A percentile compares a stretch with the other conserved stretches of the same genome.
Evolutionary conservation across 768 basidiomycete species (phyloP).

Genomic region (Nevesoporus exiguus): DNA sequence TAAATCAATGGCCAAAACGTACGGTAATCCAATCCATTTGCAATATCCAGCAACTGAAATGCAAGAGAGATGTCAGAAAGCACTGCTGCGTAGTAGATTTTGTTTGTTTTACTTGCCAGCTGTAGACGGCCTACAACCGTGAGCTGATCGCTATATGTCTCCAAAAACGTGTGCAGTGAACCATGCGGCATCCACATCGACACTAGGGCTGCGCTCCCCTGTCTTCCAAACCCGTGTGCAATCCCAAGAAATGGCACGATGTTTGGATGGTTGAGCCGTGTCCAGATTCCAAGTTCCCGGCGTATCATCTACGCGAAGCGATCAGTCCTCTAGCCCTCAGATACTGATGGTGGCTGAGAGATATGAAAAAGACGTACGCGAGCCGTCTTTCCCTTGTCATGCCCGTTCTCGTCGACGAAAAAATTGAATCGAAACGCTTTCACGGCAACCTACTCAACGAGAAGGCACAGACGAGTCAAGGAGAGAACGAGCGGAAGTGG

Average conservation of each 20-base stretch:
- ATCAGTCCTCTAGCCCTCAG: neutral
- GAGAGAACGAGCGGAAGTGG: neutral
- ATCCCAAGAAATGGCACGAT: conserved; percentile 7
- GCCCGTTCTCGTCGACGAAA: neutral
- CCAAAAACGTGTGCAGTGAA: conserved; percentile 3
- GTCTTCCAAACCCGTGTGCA: conserved; percentile 3
- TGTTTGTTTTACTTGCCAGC: neutral
- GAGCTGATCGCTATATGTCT: neutral
- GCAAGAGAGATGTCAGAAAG: neutral
- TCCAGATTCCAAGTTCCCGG: conserved; percentile 10
- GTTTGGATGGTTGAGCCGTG: neutral
- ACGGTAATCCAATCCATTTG: conserved; percentile 7
- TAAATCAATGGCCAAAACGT: neutral
- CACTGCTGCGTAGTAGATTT: too few relatives aligned
- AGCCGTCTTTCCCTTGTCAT: neutral
- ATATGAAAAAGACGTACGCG: conserved; percentile 1
- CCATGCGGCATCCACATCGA: conserved; percentile 10
- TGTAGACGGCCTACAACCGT: neutral
- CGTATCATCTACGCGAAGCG: conserved; percentile 1
- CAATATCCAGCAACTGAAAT: conserved; percentile 4
- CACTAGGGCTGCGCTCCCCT: conserved; percentile 1
- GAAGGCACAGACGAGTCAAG: neutral
- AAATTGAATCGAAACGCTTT: conserved; percentile 9
- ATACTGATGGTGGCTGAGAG: neutral
- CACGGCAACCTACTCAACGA: conserved; percentile 3